These are phyloP conservation scores for Phaeophleospora eucalypticola DNA, from an alignment of 2,329 filamentous ascomycete species.

Conservation along the genomic window DNA sequence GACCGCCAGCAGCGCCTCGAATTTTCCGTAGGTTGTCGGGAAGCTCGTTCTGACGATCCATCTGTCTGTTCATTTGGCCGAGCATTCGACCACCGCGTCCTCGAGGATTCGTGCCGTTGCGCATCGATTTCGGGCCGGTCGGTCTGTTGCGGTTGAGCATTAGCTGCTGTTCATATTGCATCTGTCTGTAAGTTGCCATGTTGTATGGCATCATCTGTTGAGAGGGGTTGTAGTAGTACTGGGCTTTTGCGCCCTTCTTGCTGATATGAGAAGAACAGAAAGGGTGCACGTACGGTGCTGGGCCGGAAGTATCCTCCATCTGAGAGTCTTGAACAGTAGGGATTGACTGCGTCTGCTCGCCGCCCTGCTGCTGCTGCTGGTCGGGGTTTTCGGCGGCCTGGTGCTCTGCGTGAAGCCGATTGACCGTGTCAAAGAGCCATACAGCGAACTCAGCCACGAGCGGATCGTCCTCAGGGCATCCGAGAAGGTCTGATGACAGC, in stretches of 20 bases:
- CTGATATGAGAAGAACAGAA: slow-evolving; percentile 2
- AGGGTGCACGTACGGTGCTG: slow-evolving; percentile 40
- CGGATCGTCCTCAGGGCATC: slow-evolving; percentile 75
- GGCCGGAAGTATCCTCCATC: slow-evolving; percentile 58
- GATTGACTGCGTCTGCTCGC: slow-evolving; percentile 17
- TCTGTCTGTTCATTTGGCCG: slow-evolving; percentile 66
- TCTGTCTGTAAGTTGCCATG: not conserved
- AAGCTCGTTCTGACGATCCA: slow-evolving; percentile 74
- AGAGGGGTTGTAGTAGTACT: slow-evolving; percentile 1
- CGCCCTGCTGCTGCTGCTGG: slow-evolving; percentile 11
- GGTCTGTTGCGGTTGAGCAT: slow-evolving; percentile 55
- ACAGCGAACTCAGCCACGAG: slow-evolving; percentile 76
- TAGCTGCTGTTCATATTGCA: slow-evolving; percentile 14
- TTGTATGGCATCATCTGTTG: not conserved
- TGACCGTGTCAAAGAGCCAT: slow-evolving; percentile 92
- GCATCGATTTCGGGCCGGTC: slow-evolving; percentile 92
- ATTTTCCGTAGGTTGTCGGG: slow-evolving; percentile 67
- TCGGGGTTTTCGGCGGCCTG: slow-evolving; percentile 9
- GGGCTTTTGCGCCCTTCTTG: slow-evolving; percentile 3
- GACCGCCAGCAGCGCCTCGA: slow-evolving; percentile 60
- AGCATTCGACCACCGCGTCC: slow-evolving; percentile 74
- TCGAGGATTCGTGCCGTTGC: slow-evolving; percentile 57
- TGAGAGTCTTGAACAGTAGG: slow-evolving; percentile 57
- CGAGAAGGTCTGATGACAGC: slow-evolving; percentile 80
- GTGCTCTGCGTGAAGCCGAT: slow-evolving; percentile 52